A percentile compares a stretch with the other conserved stretches of the same genome.
Conservation (phyloP, 2,329 filamentous ascomycete genomes). For the Seiridium cupressi region DNA sequence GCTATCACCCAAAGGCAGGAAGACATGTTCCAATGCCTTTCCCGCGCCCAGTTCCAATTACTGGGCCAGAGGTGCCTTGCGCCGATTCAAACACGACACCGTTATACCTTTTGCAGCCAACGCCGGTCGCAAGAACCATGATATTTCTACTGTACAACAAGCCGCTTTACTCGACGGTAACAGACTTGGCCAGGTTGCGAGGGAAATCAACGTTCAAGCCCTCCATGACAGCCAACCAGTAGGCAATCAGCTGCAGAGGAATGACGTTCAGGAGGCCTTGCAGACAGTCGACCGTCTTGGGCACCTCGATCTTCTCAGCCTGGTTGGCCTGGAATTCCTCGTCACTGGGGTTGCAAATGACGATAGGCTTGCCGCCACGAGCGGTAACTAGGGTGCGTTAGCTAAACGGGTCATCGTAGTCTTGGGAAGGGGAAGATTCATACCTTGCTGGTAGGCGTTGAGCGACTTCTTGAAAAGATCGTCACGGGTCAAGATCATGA, state of each 20-base stretch:
- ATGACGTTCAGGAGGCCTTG: conserved; percentile 98
- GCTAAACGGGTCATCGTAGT: conserved; percentile 3
- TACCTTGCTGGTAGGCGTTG: conserved; percentile 97
- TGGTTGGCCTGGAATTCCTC: conserved; percentile 84
- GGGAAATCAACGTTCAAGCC: conserved; percentile 98
- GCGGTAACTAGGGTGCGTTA: conserved; percentile 70
- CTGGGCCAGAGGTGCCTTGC: not conserved
- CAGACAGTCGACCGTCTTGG: conserved; percentile 89
- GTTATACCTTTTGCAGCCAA: conserved; percentile 5
- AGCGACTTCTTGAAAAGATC: conserved; percentile 98
- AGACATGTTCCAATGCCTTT: no score
- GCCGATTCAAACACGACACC: not conserved
- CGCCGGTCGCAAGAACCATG: not conserved
- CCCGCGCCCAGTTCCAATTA: not conserved
- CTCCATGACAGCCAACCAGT: conserved; percentile 97
- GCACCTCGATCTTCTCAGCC: conserved; percentile 97
- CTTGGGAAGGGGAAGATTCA: conserved; percentile 24
- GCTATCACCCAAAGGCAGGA: not conserved
- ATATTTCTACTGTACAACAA: conserved; percentile 8
- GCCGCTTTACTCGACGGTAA: conserved; percentile 84
- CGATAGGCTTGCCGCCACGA: conserved; percentile 91
- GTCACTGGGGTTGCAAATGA: conserved; percentile 93
- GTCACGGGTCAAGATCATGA: conserved; percentile 98
- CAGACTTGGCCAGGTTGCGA: conserved; percentile 96
- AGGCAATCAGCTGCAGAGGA: conserved; percentile 94